Evolutionary conservation across 306 rosid genomes (phyloP), one percentile per base, ranked within the genome.

Genomic region (Sesbania bispinosa): DNA sequence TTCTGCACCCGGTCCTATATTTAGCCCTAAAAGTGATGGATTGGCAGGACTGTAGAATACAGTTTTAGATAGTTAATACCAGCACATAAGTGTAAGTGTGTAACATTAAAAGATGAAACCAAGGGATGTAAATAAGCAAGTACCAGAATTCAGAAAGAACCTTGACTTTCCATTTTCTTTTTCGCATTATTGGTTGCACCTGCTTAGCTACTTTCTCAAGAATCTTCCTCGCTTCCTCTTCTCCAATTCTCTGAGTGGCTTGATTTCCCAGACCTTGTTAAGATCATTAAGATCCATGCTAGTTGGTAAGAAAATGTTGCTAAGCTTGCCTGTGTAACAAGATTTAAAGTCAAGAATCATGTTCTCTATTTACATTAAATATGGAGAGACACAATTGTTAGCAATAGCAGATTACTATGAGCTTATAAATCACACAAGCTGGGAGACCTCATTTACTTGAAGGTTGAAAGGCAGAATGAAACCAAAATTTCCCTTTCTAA

Each of bases 191-290:
- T 2, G 88, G 88, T 20, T 86, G 88, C 68, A 84, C 90, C 70
- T 79, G 90, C 61, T 81, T 86, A 10, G 88, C 83, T 14, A 84
- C 53, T 60, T 36, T 76, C 38, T 84, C 81, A 48, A 86, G 86
- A 65, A 84, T 77, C 35, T 54, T 79, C 54, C 76, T 67, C 4
- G 86, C 85, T 30, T 86, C 90, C 20, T 86, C 80, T 74, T 86
- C 86, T 27, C 86, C 86, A 47, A 76, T 81, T 74, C 79, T 83
- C 55, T 83, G 7, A 79, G 81, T 6, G 85, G 73, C 36, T 79
- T 84, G n/a, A 86, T 74, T 62, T 81, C 88, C 90, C 90, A 84
- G 11, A 86, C 90, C 83, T 86, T 86, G 71, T 86, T 86, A 29
- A 84, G 91, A 79, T 86, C 88, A 67, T 81, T 83, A 14, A 86